A percentile compares a stretch with the other conserved stretches of the same genome.
phyloP scores from a whole-genome alignment of 192 early-diverging fungal genomes.

The Linnemannia schmuckeri region DNA sequence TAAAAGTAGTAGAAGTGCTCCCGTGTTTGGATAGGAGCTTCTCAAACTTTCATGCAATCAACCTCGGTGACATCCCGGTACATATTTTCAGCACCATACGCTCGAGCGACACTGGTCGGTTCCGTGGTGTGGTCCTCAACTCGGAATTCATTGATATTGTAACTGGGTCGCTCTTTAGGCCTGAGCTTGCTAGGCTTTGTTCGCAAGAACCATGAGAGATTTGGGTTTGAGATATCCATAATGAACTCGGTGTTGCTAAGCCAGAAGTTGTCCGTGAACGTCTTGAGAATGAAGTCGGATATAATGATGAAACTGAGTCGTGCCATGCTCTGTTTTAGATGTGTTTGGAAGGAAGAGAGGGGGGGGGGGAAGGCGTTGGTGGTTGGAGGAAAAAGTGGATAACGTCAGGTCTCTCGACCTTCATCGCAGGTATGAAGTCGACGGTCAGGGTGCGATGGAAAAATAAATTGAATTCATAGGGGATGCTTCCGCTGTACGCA shows the following conservation, averaged over 20 bases:
- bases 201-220: slow-evolving; percentile 7
- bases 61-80: slow-evolving; percentile 37
- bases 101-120: slow-evolving; percentile 7
- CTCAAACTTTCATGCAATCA: slow-evolving; percentile 48
- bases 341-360: no score
- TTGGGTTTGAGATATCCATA: slow-evolving; percentile 10
- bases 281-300: slow-evolving; percentile 52
- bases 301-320: slow-evolving; percentile 50
- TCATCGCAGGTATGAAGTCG: slow-evolving; percentile 24
- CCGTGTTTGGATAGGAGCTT: slow-evolving; percentile 37
- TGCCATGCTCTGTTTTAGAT: not conserved
- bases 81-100: slow-evolving; percentile 38
- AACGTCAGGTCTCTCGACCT: slow-evolving; percentile 23
- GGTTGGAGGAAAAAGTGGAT: not conserved
- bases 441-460: not conserved
- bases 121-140: slow-evolving; percentile 5
- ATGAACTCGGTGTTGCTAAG: not conserved
- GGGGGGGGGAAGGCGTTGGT: no score
- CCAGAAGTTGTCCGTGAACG: slow-evolving; percentile 35
- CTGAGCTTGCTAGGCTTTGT: slow-evolving; percentile 9
- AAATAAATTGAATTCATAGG: not conserved
- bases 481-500: not conserved
- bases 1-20: slow-evolving; percentile 19
- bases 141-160: slow-evolving; percentile 36
- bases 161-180: slow-evolving; percentile 12